Percentiles rank a stretch among this genome's conserved stretches.
Conservation (phyloP, 129 eudicot genomes). For the Tanacetum coccineum region DNA sequence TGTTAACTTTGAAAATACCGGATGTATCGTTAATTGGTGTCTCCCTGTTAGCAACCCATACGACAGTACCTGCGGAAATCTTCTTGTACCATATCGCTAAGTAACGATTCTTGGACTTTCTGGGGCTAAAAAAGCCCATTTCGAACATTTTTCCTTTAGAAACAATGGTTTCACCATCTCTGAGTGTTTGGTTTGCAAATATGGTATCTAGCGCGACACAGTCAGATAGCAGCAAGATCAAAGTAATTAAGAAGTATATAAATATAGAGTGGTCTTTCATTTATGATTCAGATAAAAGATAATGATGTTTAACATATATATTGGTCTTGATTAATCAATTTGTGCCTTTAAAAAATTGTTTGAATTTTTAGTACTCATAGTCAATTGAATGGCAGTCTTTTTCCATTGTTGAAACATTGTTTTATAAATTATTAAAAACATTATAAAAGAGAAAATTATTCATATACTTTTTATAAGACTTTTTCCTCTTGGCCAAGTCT, state of each 20-base stretch:
- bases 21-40: conserved; percentile 5
- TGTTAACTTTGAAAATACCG: background rate
- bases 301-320: no score
- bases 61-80: conserved; percentile 14
- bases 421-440: no score
- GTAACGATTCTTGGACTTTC: conserved; percentile 17
- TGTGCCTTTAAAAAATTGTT: no score
- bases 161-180: conserved; percentile 22
- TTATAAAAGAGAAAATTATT: no score
- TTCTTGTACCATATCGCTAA: conserved; percentile 32
- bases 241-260: background rate
- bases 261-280: background rate
- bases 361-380: no score
- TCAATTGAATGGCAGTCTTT: no score
- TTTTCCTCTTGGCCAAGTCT: no score
- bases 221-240: background rate
- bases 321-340: no score
- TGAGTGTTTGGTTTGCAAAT: background rate
- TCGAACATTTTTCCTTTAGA: background rate
- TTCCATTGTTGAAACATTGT: no score
- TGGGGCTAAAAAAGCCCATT: conserved; percentile 24
- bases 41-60: conserved; percentile 26
- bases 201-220: conserved; percentile 13
- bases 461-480: no score
- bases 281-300: background rate